These are phyloP conservation scores for Zygoascus bituminiphila DNA, from an alignment of 805 yeast species.

Conservation along the genomic window DNA sequence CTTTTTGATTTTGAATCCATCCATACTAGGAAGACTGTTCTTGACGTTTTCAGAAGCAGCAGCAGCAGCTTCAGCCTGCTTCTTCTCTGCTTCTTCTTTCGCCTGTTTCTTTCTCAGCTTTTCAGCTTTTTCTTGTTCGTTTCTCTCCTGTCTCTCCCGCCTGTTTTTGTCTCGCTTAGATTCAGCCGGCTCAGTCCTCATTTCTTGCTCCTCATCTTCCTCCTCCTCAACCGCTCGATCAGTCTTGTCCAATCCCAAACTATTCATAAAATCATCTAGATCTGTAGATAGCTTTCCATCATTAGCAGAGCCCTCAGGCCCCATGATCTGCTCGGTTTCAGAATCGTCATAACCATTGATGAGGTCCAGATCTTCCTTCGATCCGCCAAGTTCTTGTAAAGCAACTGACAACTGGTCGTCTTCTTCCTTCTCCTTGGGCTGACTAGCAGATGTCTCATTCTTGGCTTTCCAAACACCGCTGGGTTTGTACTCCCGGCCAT, in stretches of 20 bases:
- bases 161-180: conserved; percentile 26
- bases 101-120: neutral
- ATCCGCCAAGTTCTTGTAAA: conserved; percentile 53
- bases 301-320: conserved; percentile 6
- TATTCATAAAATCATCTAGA: conserved; percentile 52
- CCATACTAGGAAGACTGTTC: conserved; percentile 6
- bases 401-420: too few relatives aligned
- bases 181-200: conserved; percentile 18
- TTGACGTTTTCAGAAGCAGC: conserved; percentile 19
- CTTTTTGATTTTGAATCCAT: conserved; percentile 2
- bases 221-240: conserved; percentile 28
- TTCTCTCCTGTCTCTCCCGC: conserved; percentile 27
- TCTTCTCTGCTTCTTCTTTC: conserved; percentile 15
- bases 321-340: conserved; percentile 21
- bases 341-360: conserved; percentile 43
- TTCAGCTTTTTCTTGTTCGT: neutral
- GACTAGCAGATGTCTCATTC: too few relatives aligned
- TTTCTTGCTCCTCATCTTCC: conserved; percentile 23
- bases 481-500: too few relatives aligned
- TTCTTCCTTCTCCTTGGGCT: too few relatives aligned
- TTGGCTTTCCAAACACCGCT: too few relatives aligned
- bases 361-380: conserved; percentile 69
- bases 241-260: conserved; percentile 50
- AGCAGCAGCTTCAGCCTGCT: conserved; percentile 15
- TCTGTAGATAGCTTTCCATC: conserved; percentile 43